Base-by-base conservation (phyloP, 164 flowering plant genomes). In the Santalum album region DNA sequence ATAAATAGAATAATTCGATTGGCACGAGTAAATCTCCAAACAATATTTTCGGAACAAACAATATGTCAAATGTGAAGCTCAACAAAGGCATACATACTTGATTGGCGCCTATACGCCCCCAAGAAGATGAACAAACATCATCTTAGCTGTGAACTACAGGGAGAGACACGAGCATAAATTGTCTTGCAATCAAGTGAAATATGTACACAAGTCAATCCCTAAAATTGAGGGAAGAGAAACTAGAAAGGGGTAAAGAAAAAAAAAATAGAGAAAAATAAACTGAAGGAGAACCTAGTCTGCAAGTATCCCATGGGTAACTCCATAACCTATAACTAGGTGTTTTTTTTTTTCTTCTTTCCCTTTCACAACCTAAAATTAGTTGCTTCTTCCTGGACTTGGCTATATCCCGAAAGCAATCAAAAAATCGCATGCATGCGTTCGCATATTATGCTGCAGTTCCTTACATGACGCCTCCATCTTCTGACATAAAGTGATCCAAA, bases 391-490 rank as follows among this genome's bases (percentile, higher is more conserved):
- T 59, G 61, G 57, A 44, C 43, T 59, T 22, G 22, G 63, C 65
- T 55, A 64, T 0, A 6, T 32, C 36, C 58, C 57, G 35, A 55
- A 52, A 61, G 61, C 74, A 60, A 57, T 60, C 76, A 78, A 71
- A 71, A 60, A 24, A 63, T 65, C 59, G 70, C 79, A 75, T 27
- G 57, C 21, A 53, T 39, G 67, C 72, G 15, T 38, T 75, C 23
- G 71, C 75, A 64, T 60, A 53, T 43, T 69, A 61, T 64, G 74
- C 77, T 57, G 43, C 47, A 20, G 57, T 53, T 36, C 34, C 23
- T 60, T 60, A 2, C 55, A 50, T 42, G 56, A 47, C 35, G 10
- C 36, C 42, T 44, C 53, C 54, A 55, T 18, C 45, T 35, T 35
- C 34, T 49, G 24, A 11, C 48, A 50, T 26, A 23, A n/a, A 9